A percentile compares a stretch with the other conserved stretches of the same genome.
Conservation (phyloP, 2,329 filamentous ascomycete species). For the Aspergillus sp. region DNA sequence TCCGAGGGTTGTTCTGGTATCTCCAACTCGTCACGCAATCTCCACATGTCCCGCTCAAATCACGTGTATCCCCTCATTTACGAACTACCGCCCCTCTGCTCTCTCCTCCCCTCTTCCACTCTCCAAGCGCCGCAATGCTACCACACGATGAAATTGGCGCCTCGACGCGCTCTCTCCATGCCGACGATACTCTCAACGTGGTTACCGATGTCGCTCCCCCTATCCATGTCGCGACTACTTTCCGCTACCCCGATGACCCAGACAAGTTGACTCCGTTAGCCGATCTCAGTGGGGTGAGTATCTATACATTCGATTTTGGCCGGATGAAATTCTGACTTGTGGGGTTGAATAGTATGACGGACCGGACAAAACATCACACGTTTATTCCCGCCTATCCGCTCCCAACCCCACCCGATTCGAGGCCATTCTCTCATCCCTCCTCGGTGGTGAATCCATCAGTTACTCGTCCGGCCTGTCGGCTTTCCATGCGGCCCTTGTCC, state of each 20-base stretch:
- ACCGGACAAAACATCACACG: slow-evolving; percentile 50
- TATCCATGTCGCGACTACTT: slow-evolving; percentile 88
- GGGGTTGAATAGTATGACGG: slow-evolving; percentile 18
- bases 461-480: slow-evolving; percentile 85
- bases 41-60: background rate
- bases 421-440: slow-evolving; percentile 70
- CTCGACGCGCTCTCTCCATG: slow-evolving; percentile 75
- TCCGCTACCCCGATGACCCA: slow-evolving; percentile 74
- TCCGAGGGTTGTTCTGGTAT: background rate
- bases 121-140: slow-evolving; percentile 24
- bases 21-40: background rate
- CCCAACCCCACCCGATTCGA: slow-evolving; percentile 86
- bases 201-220: slow-evolving; percentile 82
- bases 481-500: slow-evolving; percentile 84
- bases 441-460: slow-evolving; percentile 65
- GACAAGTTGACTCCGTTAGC: slow-evolving; percentile 57
- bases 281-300: slow-evolving; percentile 54
- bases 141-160: slow-evolving; percentile 37
- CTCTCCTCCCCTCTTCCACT: background rate
- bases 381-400: slow-evolving; percentile 79
- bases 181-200: slow-evolving; percentile 73
- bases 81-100: background rate
- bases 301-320: background rate
- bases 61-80: slow-evolving; percentile 7
- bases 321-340: background rate